Evolutionary conservation across 805 yeast species (phyloP), one percentile per base, ranked within the genome.

Genomic region (Metschnikowia henanensis): DNA sequence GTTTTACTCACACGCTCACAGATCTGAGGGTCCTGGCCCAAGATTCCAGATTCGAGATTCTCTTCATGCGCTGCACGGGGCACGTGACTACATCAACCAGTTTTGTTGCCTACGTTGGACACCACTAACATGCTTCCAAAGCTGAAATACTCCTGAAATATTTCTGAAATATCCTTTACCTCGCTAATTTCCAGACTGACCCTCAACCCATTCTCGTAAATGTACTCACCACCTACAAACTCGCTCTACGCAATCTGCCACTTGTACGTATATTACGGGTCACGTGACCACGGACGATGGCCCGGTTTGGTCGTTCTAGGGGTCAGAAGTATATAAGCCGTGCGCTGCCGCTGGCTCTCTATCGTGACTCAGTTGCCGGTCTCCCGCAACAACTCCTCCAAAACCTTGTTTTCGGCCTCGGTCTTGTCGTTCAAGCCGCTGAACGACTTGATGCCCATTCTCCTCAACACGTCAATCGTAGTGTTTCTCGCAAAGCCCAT

Each of bases 401-500:
- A 63, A 34, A 72, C 61, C 51, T 64, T 66, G 56, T 71, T 70
- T 52, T 79, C 82, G 20, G 77, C 70, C 41, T 76, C 83, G 50
- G 75, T 70, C 56, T 72, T 73, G 52, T 71, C 62, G 39, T 62
- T 52, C 12, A 65, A 63, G 16, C 75, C 76, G 35, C 72, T 65
- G 43, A 77, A 75, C 29, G 74, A 74, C 63, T 84, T 87, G 55
- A 91, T 63, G 2, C 92, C 90, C 57, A 88, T 72, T 62, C 87
- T 77, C 58, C 88, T 73, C 62, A 92, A 75, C 1, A 81, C 95
- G 41, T 79, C 81, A 26, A 87, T 76, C 47, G 91, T 79, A 59
- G 81, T 80, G 36, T 73, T 81, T 55, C 82, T 74, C 5, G 84
- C 77, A 62, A 91, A 92, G 2, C 98, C 98, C 92, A 92, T 90